Conservation (phyloP, 352 stramenopile species). For the Pythium pectinolyticum region DNA sequence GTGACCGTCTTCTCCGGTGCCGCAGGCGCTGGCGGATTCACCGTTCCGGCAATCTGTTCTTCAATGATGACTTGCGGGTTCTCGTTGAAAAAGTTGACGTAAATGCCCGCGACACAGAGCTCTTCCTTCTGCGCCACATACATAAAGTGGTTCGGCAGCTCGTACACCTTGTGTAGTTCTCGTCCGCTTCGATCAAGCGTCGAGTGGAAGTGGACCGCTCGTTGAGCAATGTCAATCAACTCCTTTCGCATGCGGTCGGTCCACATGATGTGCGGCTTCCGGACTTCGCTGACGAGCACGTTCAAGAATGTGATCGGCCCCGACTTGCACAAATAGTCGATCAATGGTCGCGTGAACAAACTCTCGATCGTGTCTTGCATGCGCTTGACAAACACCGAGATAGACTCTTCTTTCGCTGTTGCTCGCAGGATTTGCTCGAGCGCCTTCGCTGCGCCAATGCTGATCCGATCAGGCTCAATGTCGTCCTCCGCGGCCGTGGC, state of each 20-base stretch:
- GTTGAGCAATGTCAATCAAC: conserved; percentile 60
- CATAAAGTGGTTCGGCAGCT: conserved; percentile 72
- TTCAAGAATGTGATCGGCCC: conserved; percentile 70
- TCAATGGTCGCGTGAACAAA: conserved; percentile 75
- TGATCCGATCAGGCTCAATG: conserved; percentile 61
- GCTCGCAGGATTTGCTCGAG: conserved; percentile 70
- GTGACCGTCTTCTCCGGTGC: conserved; percentile 28
- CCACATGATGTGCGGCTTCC: conserved; percentile 87
- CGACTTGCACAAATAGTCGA: conserved; percentile 65
- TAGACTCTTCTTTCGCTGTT: conserved; percentile 68
- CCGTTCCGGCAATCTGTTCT: conserved; percentile 72
- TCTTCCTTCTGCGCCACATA: conserved; percentile 83
- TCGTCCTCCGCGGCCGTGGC: conserved; percentile 24
- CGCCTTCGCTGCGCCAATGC: conserved; percentile 69
- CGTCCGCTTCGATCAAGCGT: conserved; percentile 52
- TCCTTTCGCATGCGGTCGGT: conserved; percentile 82
- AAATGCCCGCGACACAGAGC: conserved; percentile 82
- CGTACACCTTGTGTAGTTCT: conserved; percentile 73
- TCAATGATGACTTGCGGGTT: conserved; percentile 73
- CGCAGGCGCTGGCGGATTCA: conserved; percentile 36
- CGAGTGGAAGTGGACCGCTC: conserved; percentile 73
- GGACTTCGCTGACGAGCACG: conserved; percentile 69
- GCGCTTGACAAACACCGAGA: conserved; percentile 70
- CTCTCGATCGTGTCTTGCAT: conserved; percentile 87
- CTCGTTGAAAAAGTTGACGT: conserved; percentile 90